These are phyloP conservation scores for Paecilomyces formosus DNA, from an alignment of 2,329 filamentous ascomycete species.

Conservation along the genomic window DNA sequence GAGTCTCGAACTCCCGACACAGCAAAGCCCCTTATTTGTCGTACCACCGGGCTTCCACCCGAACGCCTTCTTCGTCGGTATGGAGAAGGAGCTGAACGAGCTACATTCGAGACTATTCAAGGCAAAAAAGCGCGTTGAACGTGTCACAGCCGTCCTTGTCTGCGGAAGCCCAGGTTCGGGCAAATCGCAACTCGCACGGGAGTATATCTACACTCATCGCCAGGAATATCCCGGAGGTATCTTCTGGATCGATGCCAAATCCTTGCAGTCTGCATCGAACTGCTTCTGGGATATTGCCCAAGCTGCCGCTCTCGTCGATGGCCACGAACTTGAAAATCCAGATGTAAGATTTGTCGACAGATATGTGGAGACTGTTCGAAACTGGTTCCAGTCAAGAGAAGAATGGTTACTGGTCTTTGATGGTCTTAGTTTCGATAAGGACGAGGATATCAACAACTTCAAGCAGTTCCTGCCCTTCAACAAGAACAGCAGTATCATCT, in stretches of 20 bases:
- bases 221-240: conserved; percentile 57
- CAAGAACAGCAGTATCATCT: conserved; percentile 57
- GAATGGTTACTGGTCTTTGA: conserved; percentile 64
- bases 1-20: conserved; percentile 14
- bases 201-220: conserved; percentile 58
- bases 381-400: conserved; percentile 55
- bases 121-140: conserved; percentile 47
- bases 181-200: conserved; percentile 61
- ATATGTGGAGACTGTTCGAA: conserved; percentile 51
- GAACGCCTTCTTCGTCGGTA: conserved; percentile 57
- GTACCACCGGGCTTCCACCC: conserved; percentile 53
- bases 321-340: conserved; percentile 29
- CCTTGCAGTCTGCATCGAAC: conserved; percentile 50
- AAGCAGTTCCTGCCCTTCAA: conserved; percentile 58
- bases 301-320: conserved; percentile 44
- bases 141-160: conserved; percentile 57
- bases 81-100: conserved; percentile 50
- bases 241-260: conserved; percentile 63
- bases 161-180: conserved; percentile 59
- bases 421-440: conserved; percentile 55
- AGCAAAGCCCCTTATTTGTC: conserved; percentile 30
- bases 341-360: conserved; percentile 34
- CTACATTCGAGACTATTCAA: conserved; percentile 56
- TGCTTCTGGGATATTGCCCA: conserved; percentile 61
- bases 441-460: conserved; percentile 44